Base-by-base conservation (phyloP, 2,329 filamentous ascomycete species). In the Didymella segeticola region DNA sequence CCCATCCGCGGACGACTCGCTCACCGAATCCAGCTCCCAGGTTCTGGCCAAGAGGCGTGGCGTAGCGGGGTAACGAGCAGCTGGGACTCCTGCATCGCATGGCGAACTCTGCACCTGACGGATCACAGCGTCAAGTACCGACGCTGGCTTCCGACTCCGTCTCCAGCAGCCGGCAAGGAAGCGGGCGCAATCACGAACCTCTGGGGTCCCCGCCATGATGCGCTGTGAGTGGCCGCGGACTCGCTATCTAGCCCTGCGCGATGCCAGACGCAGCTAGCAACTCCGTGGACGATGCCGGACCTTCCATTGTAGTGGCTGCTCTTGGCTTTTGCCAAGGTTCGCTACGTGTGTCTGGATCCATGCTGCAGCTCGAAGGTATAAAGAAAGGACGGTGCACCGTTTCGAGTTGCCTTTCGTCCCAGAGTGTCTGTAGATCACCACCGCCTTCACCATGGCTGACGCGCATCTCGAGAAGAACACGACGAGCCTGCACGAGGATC, bases 401-500 rank as follows among this genome's bases (percentile, higher is more conserved):
- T 42, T 53, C 49, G 49, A 47, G 30, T 42, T 53, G 43, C 42
- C 49, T 15, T 15, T 41, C 12, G 36, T 8, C 34, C 12, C 23
- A 37, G 37, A 26, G 22, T 25, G 41, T 38, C 48, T 34, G 20
- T 11, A 14, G 15, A 12, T 19, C 23, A 14, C n/a, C 23, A 14
- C 26, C 22, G 17, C 15, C 19, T 22, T n/a, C 38, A 43, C 31
- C 43, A 48, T 48, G 51, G 31, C 45, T 11, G 50, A 43, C 26
- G 27, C 33, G 22, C 43, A 45, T 4, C 15, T 33, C 8, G 64
- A 68, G 27, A 68, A 67, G 43, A 43, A 46, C 22, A 30, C 60
- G 7, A 15, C 56, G 2, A 67, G 62, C 34, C 64, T 72, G 22
- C 56, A 65, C 36, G 71, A 71, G 43, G 64, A 71, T 23, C 26